Evolutionary conservation across 306 rosid genomes (phyloP), one percentile per base, ranked within the genome.

Genomic region (Vigna nakashimae): DNA sequence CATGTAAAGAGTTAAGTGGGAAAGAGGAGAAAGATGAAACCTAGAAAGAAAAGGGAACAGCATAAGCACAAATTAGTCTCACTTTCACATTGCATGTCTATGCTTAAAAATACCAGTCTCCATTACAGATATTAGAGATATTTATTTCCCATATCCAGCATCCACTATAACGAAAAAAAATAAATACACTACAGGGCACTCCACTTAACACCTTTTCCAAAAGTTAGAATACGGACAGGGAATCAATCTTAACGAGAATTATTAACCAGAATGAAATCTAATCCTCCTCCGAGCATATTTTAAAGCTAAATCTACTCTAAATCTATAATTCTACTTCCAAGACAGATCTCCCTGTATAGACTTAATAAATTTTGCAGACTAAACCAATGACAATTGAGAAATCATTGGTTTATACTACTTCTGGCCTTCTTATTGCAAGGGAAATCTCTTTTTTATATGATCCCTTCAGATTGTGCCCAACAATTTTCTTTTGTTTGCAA

Each of bases 31-130:
- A 69, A 42, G 45, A 75, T 50, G 73, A 51, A 57, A 81, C 49
- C 72, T 58, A 60, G 73, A 51, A 59, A 52, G 63, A 24, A 52
- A 22, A 53, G 38, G 79, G 48, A 65, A 40, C 15, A 53, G 58
- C 51, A 70, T 71, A 74, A 15, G 72, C 68, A 79, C 75, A 71
- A 28, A 65, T 36, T 38, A 57, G 16, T 65, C 78, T 84, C 71
- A 53, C 14, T 46, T 55, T 38, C 8, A 30, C 43, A 60, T 30
- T 63, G 68, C 77, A 71, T 65, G 56, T 53, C 62, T 71, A 69
- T 34, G 52, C 56, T 71, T 58, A 34, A 48, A 76, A 76, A n/a
- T 59, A 77, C 65, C 40, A 45, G 16, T 67, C 16, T 50, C 53
- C 65, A 24, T 15, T 40, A 30, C n/a, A 65, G 28, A 63, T 72